Base-by-base conservation (phyloP, 352 stramenopile species). In the Phytophthora lateralis region DNA sequence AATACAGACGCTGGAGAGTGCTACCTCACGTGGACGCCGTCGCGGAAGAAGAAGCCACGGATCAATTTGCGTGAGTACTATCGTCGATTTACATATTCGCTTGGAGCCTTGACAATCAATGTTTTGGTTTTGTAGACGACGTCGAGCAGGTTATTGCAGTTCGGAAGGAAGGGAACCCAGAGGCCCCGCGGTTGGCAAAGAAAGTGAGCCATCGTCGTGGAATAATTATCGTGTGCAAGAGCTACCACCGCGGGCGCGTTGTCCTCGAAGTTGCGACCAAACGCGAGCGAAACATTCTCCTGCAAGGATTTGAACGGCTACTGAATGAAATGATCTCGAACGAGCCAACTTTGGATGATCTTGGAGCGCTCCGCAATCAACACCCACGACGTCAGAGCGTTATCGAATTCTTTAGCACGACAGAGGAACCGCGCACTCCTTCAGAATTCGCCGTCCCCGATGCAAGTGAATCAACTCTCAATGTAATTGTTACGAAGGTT, bases 21-120 rank as follows among this genome's bases (percentile, higher is more conserved):
- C 51, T 90, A 88, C 42, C 67, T 93, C 15, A 90, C 80, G 41
- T 93, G 84, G 84, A 78, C 68, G 10, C 84, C 84, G 21, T 93
- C 84, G 12, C 69, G 81, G 42, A 93, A 93, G 67, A 81, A 77
- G 20, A 66, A 81, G 14, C 77, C 84, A 2, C 69, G 78, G 1
- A 85, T 90, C 32, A 57, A 87, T 41, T 42, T 91, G 11, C 70
- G 84, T 93, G 67, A 24, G 80, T 81, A 7, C 10, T 24, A 18
- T 30, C 6, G 32, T 60, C 20, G 20, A 9, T 38, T 4, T 21
- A 21, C 37, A 4, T 43, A 24, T 12, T 43, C 4, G 15, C 14
- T 20, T 43, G 12, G 43, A 34, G 26, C 8, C 35, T 4, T 49
- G 14, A 47, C 26, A 18, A 34, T 55, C 30, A 20, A 12, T 21